These are phyloP conservation scores for Candida ponderosae DNA, from an alignment of 805 yeast genomes.

Conservation along the genomic window DNA sequence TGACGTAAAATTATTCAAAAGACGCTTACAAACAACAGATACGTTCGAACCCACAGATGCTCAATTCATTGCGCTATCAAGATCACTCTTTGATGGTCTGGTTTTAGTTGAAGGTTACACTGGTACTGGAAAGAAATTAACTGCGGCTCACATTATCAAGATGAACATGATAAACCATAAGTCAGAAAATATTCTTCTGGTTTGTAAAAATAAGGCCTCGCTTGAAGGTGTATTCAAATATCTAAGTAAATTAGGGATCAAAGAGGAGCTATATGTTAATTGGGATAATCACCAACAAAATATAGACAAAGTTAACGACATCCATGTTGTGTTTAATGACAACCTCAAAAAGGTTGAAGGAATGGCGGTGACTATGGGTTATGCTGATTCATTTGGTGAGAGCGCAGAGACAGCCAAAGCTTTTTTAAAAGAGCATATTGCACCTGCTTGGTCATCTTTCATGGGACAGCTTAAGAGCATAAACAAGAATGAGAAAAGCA, in stretches of 20 bases:
- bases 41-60: background rate
- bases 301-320: background rate
- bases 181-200: conserved; percentile 6
- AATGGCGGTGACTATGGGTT: conserved; percentile 21
- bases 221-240: conserved; percentile 1
- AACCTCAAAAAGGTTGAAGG: conserved; percentile 20
- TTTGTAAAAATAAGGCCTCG: conserved; percentile 3
- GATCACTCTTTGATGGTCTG: conserved; percentile 29
- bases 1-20: too few species aligned
- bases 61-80: conserved; percentile 19
- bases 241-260: background rate
- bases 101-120: conserved; percentile 43
- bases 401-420: conserved; percentile 27
- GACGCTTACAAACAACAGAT: too few species aligned
- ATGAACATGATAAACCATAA: conserved; percentile 15
- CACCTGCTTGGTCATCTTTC: conserved; percentile 7
- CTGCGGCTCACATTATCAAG: conserved; percentile 18
- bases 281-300: background rate
- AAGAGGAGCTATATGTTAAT: background rate
- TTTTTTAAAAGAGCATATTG: conserved; percentile 22
- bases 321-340: conserved; percentile 6
- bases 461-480: background rate
- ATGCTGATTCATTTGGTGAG: conserved; percentile 29
- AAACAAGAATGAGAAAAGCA: too few species aligned
- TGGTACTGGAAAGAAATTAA: conserved; percentile 41